phyloP scores from a whole-genome alignment of 306 rosid species.

The Geum urbanum region DNA sequence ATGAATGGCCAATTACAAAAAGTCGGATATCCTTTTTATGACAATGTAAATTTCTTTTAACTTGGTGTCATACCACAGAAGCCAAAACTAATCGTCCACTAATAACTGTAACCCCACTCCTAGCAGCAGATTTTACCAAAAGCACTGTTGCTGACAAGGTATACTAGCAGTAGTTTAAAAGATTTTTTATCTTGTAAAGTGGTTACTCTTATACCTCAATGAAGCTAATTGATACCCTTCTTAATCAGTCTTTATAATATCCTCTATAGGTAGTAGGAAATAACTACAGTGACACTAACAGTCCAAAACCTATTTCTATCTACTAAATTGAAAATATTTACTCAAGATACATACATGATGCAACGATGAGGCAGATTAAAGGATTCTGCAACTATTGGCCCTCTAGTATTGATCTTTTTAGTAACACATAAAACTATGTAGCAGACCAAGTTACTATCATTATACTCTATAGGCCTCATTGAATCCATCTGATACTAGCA shows the following conservation, averaged over 20 bases:
- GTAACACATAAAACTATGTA: neutral
- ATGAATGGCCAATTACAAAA: neutral
- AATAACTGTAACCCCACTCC: neutral
- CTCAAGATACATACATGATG: neutral
- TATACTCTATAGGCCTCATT: neutral
- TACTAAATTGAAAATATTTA: neutral
- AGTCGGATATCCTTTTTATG: neutral
- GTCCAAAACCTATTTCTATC: slow-evolving; percentile 4
- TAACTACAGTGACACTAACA: neutral
- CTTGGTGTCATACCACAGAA: neutral
- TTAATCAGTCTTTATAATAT: neutral
- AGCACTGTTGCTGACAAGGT: neutral
- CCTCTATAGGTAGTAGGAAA: neutral
- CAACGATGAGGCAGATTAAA: neutral
- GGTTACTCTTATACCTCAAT: neutral
- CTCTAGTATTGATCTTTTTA: neutral
- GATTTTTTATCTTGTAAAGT: neutral
- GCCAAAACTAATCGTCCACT: neutral
- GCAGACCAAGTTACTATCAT: neutral
- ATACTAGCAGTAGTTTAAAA: neutral
- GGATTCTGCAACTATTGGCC: neutral
- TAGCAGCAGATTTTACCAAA: neutral
- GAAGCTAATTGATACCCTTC: neutral
- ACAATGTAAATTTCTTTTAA: neutral
- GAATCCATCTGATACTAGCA: neutral